phyloP scores from a whole-genome alignment of 108 stramenopile genomes.

The Cylindrotheca fusiformis region DNA sequence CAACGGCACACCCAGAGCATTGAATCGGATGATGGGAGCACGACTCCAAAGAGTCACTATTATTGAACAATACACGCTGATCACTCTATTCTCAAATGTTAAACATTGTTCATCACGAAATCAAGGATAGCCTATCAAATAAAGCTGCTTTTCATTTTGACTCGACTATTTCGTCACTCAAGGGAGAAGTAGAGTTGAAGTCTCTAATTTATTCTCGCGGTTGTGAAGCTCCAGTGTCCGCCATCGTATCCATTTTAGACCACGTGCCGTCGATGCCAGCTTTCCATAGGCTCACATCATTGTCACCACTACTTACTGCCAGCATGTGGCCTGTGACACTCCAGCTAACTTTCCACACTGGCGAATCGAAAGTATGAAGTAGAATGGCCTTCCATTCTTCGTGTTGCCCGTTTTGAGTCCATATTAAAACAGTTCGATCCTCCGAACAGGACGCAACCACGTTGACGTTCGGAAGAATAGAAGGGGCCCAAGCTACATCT shows the following conservation, averaged over 20 bases:
- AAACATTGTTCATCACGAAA: no score
- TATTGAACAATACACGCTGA: no score
- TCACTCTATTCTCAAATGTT: no score
- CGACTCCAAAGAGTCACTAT: no score
- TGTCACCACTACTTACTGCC: conserved; percentile 95
- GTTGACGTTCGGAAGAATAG: conserved; percentile 80
- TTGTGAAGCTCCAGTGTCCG: conserved; percentile 25
- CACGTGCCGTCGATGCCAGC: conserved; percentile 74
- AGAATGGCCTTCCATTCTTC: conserved; percentile 76
- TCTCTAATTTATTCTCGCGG: neutral
- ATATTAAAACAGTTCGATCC: conserved; percentile 92
- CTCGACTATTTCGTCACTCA: neutral
- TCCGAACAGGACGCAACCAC: conserved; percentile 94
- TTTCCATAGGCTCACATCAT: conserved; percentile 95
- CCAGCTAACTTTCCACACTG: conserved; percentile 99
- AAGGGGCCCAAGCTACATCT: conserved; percentile 98
- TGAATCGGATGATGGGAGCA: no score
- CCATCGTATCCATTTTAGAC: conserved; percentile 62
- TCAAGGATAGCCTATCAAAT: no score
- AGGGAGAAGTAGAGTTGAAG: conserved; percentile 1
- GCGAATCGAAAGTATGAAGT: conserved; percentile 85
- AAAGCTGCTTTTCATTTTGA: no score
- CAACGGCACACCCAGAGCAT: neutral
- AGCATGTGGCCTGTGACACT: conserved; percentile 95
- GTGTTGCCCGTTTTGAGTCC: conserved; percentile 67